Percentiles rank a stretch among this genome's conserved stretches.
Evolutionary conservation across 306 rosid genomes (phyloP).

Genomic region (Cyclanthera cordifolia): DNA sequence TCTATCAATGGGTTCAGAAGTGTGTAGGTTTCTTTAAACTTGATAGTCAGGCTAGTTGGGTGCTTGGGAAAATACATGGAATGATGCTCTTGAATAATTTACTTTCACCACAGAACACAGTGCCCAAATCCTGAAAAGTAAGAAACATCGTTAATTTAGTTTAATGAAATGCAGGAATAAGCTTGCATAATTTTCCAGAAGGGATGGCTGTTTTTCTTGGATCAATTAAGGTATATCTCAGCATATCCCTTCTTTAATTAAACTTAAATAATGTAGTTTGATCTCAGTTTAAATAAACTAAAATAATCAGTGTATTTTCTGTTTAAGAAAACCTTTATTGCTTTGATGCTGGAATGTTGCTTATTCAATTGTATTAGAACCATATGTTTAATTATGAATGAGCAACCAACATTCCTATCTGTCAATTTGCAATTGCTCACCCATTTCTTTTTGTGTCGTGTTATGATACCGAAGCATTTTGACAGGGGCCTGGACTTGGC

Average conservation of each 20-base stretch:
- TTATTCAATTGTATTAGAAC: neutral
- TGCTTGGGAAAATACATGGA: neutral
- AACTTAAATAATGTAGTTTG: neutral
- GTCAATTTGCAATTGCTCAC: neutral
- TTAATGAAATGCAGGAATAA: constrained; percentile 56
- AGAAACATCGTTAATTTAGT: neutral
- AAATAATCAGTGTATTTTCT: neutral
- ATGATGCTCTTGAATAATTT: neutral
- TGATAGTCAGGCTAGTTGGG: neutral
- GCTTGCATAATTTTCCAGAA: constrained; percentile 97
- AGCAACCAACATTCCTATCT: neutral
- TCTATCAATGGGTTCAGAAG: neutral
- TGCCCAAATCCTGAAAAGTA: neutral
- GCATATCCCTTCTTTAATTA: constrained; percentile 2
- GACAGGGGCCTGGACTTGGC: neutral
- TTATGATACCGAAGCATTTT: neutral
- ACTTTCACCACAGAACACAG: constrained; percentile 1
- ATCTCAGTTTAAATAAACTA: neutral
- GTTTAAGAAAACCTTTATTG: neutral
- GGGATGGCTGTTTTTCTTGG: constrained; percentile 99
- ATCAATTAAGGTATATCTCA: constrained; percentile 67
- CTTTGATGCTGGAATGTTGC: neutral
- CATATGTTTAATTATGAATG: neutral
- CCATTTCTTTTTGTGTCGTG: neutral
- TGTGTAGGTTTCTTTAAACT: neutral